Percentiles rank a stretch among this genome's conserved stretches.
Conservation (phyloP, 2,329 filamentous ascomycete species). For the Microcyclospora tardicrescens region DNA sequence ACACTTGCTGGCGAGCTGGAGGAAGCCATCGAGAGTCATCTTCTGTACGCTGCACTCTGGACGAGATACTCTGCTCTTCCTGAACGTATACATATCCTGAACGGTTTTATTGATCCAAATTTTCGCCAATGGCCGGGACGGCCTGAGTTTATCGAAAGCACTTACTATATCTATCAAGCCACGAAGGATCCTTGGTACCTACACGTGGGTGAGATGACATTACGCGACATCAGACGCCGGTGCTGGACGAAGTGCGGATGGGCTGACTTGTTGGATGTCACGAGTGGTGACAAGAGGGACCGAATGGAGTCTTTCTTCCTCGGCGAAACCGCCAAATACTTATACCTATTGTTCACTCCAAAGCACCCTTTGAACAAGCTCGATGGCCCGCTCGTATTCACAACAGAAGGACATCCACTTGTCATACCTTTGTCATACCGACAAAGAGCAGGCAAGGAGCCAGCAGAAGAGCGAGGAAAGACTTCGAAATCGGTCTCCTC, state of each 20-base stretch:
- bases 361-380: constrained; percentile 76
- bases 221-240: constrained; percentile 72
- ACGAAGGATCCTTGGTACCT: constrained; percentile 94
- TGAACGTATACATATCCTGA: constrained; percentile 60
- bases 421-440: constrained; percentile 43
- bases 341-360: constrained; percentile 80
- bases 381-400: constrained; percentile 83
- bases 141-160: constrained; percentile 94
- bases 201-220: constrained; percentile 88
- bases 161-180: constrained; percentile 87
- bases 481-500: constrained; percentile 24
- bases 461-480: constrained; percentile 1
- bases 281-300: constrained; percentile 69
- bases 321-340: constrained; percentile 89
- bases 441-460: constrained; percentile 1
- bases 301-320: constrained; percentile 99
- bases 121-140: constrained; percentile 91
- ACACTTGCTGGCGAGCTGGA: constrained; percentile 78
- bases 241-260: constrained; percentile 89
- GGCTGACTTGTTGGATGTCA: constrained; percentile 58
- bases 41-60: constrained; percentile 89
- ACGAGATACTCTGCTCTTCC: constrained; percentile 87
- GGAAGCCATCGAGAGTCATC: constrained; percentile 77
- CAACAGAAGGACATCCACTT: constrained; percentile 88
- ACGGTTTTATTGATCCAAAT: constrained; percentile 71